A percentile compares a stretch with the other conserved stretches of the same genome.
Evolutionary conservation across 1,284 basidiomycete genomes (phyloP).

Genomic region (Microbotryum intermedium): DNA sequence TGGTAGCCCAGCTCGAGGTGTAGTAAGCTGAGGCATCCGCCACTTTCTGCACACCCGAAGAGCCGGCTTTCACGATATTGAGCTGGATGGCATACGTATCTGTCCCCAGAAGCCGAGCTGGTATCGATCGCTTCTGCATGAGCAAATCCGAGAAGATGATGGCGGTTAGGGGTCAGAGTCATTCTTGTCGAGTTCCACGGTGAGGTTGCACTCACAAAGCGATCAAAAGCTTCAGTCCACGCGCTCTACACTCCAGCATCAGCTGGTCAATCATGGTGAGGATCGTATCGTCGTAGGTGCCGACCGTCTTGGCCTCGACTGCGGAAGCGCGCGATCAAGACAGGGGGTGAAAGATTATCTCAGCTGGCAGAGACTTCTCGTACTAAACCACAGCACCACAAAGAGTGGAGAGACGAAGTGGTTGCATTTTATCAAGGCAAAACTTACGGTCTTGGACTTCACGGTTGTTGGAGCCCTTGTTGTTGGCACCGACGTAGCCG

Average conservation of each 20-base stretch:
- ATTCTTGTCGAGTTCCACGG: conserved; percentile 32
- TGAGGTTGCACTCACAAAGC: conserved; percentile 35
- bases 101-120: conserved; percentile 35
- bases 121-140: conserved; percentile 20
- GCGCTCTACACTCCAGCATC: conserved; percentile 40
- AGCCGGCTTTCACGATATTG: conserved; percentile 28
- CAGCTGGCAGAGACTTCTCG: background rate
- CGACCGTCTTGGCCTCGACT: conserved; percentile 40
- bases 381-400: too few relatives aligned
- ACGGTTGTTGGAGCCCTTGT: conserved; percentile 30
- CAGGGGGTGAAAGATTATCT: background rate
- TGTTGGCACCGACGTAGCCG: conserved; percentile 21
- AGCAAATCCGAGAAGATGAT: background rate
- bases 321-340: conserved; percentile 20
- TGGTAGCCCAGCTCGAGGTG: conserved; percentile 25
- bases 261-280: conserved; percentile 42
- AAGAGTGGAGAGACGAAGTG: too few relatives aligned
- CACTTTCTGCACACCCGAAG: conserved; percentile 27
- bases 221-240: conserved; percentile 40
- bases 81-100: conserved; percentile 31
- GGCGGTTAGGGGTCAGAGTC: conserved; percentile 31
- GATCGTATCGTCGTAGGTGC: conserved; percentile 43
- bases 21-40: conserved; percentile 32
- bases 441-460: conserved; percentile 14
- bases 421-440: too few relatives aligned